phyloP scores from a whole-genome alignment of 352 stramenopile species.

The Aphanomyces stellatus region DNA sequence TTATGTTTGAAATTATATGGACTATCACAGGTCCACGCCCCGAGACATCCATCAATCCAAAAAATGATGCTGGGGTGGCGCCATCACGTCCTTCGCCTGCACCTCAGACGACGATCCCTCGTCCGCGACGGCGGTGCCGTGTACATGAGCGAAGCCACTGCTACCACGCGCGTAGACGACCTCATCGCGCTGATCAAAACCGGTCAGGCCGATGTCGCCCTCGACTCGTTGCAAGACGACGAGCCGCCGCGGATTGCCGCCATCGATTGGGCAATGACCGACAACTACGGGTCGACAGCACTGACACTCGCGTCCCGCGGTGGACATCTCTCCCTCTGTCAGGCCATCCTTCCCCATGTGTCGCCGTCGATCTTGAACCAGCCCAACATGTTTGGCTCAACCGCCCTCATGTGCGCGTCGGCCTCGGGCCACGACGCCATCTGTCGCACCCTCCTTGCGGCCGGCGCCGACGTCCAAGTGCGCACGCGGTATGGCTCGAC shows the following conservation, averaged over 20 bases:
- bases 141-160: no score
- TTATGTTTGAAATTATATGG: no score
- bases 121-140: no score
- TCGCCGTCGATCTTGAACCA: background rate
- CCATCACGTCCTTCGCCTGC: no score
- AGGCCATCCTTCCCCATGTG: background rate
- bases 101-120: no score
- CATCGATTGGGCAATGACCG: background rate
- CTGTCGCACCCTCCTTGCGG: background rate
- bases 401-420: slow-evolving; percentile 5
- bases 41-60: no score
- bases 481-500: slow-evolving; percentile 10
- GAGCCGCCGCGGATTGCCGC: no score
- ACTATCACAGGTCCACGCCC: no score
- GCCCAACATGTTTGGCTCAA: slow-evolving; percentile 16
- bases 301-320: slow-evolving; percentile 7
- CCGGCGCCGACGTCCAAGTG: slow-evolving; percentile 1
- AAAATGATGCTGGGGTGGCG: no score
- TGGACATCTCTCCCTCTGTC: slow-evolving; percentile 1
- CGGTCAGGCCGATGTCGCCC: background rate
- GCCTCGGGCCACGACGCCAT: background rate
- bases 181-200: background rate
- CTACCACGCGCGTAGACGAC: no score
- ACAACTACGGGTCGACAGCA: slow-evolving; percentile 6
- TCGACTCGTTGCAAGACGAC: background rate